A percentile compares a stretch with the other conserved stretches of the same genome.
These are phyloP conservation scores for Curvularia lunata DNA, from an alignment of 2,329 filamentous ascomycete genomes.

Conservation along the genomic window DNA sequence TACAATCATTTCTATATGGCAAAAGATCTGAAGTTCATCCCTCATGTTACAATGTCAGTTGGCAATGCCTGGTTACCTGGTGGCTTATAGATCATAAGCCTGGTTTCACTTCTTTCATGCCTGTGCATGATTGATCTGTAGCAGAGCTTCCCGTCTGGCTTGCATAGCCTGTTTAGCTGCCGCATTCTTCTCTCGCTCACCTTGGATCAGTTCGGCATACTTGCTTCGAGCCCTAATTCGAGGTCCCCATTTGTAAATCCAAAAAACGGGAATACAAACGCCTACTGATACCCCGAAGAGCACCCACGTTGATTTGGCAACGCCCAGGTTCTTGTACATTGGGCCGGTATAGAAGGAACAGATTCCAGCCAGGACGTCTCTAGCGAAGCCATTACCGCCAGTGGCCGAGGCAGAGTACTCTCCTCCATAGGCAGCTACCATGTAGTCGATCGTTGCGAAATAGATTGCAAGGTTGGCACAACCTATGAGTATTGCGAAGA, in stretches of 20 bases:
- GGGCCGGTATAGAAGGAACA: constrained; percentile 63
- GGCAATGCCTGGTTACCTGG: background rate
- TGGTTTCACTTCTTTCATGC: background rate
- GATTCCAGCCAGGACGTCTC: constrained; percentile 75
- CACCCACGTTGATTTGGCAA: constrained; percentile 44
- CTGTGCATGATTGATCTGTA: background rate
- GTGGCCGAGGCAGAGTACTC: constrained; percentile 75
- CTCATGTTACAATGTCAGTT: background rate
- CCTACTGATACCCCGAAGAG: constrained; percentile 58
- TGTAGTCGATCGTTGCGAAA: constrained; percentile 80
- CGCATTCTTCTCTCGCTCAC: constrained; percentile 29
- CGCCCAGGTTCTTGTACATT: constrained; percentile 40
- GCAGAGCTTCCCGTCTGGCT: constrained; percentile 2
- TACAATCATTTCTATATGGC: background rate
- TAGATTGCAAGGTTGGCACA: constrained; percentile 75
- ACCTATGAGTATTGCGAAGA: constrained; percentile 62
- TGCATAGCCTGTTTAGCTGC: constrained; percentile 8
- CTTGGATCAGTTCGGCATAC: constrained; percentile 33
- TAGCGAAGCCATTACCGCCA: constrained; percentile 75
- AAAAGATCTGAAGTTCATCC: background rate
- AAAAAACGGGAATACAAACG: constrained; percentile 60
- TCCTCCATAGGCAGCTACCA: constrained; percentile 74
- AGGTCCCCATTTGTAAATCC: constrained; percentile 64
- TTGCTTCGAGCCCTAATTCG: constrained; percentile 53
- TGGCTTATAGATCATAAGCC: background rate